Conservation (phyloP, 306 rosid genomes). For the Albizia julibrissin region DNA sequence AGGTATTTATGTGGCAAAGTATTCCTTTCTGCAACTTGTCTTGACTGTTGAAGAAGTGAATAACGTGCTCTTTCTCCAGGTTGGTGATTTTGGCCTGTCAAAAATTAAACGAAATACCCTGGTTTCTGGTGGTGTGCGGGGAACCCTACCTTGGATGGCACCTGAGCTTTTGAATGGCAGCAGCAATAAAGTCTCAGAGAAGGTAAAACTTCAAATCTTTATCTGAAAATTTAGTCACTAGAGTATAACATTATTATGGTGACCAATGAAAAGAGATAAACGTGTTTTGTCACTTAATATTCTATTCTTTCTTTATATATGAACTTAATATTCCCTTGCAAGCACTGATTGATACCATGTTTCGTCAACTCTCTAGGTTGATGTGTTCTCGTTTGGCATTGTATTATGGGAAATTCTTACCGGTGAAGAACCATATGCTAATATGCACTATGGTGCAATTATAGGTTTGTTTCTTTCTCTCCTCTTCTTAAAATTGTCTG, state of each 20-base stretch:
- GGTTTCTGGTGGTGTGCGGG: constrained; percentile 93
- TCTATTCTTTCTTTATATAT: constrained; percentile 2
- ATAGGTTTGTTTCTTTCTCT: constrained; percentile 55
- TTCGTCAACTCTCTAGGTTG: constrained; percentile 60
- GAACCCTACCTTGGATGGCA: constrained; percentile 96
- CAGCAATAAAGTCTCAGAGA: constrained; percentile 89
- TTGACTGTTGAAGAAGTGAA: constrained; percentile 3
- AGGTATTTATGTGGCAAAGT: constrained; percentile 47
- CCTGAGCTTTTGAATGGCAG: constrained; percentile 87
- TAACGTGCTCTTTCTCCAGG: constrained; percentile 47
- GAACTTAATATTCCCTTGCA: constrained; percentile 6
- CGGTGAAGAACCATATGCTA: constrained; percentile 94
- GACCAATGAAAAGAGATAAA: background rate
- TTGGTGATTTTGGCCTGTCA: constrained; percentile 91
- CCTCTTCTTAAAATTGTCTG: constrained; percentile 1
- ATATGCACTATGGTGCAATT: constrained; percentile 97
- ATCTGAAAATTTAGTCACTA: background rate
- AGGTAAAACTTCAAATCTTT: constrained; percentile 43
- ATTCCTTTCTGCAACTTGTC: constrained; percentile 10
- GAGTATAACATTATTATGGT: background rate
- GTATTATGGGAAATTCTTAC: constrained; percentile 96
- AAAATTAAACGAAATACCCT: constrained; percentile 80
- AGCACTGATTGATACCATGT: constrained; percentile 16
- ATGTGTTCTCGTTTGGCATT: constrained; percentile 89
- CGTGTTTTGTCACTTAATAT: too few relatives aligned